Percentiles rank a stretch among this genome's conserved stretches.
These are phyloP conservation scores for Hemileccinum rubropunctum DNA, from an alignment of 768 basidiomycete genomes.

Conservation along the genomic window DNA sequence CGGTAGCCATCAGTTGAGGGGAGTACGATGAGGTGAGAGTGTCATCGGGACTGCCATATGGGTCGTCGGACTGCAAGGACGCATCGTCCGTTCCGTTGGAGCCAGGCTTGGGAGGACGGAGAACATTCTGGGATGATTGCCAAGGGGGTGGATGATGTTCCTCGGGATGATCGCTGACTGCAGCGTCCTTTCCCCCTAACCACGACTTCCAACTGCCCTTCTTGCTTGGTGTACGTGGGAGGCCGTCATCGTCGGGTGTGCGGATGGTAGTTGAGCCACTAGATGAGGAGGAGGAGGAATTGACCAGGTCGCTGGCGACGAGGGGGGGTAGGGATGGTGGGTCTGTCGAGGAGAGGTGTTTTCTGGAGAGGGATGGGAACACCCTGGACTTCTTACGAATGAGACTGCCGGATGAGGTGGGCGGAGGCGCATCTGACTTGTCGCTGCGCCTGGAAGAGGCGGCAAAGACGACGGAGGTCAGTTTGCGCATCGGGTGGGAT, in stretches of 20 bases:
- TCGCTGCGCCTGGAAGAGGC: constrained; percentile 35
- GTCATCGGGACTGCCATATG: constrained; percentile 23
- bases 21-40: constrained; percentile 11
- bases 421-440: constrained; percentile 21
- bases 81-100: constrained; percentile 31
- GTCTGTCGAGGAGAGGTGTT: constrained; percentile 15
- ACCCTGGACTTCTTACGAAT: constrained; percentile 22
- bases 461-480: constrained; percentile 61
- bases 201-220: constrained; percentile 58
- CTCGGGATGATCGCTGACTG: constrained; percentile 27
- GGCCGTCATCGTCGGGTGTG: constrained; percentile 58
- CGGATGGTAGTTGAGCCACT: constrained; percentile 51
- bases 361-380: constrained; percentile 30
- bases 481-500: constrained; percentile 53
- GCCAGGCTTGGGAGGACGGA: constrained; percentile 21
- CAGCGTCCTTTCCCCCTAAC: constrained; percentile 42
- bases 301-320: constrained; percentile 34
- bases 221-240: constrained; percentile 33
- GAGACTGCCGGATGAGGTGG: constrained; percentile 14
- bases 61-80: constrained; percentile 39
- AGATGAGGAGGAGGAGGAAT: constrained; percentile 62
- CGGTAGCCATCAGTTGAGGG: constrained; percentile 29
- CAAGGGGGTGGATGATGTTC: constrained; percentile 29
- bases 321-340: constrained; percentile 20
- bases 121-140: constrained; percentile 26